Evolutionary conservation across 2,329 filamentous ascomycete species (phyloP), one percentile per base, ranked within the genome.

Genomic region (Penicillium psychrosexuale): DNA sequence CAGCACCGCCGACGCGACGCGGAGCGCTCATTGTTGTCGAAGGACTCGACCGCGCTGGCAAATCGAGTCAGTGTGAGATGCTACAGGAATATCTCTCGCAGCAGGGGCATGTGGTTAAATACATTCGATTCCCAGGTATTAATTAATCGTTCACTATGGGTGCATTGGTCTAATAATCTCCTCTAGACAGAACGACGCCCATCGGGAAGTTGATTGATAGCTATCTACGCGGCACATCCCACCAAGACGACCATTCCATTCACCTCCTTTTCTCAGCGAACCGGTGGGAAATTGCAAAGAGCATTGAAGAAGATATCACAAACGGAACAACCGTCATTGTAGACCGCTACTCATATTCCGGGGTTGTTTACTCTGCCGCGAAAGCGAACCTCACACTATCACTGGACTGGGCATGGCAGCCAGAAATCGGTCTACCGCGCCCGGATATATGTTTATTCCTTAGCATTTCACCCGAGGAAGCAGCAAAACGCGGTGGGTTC

Each of bases 331-430:
- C 85, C 0, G 81, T 99, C 31, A 79, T 99, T 37, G 86, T 93
- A 62, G 94, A 99, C 73, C 86, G 94, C 45, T 99, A 97, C 77
- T 96, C 95, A 71, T 93, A 96, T 78, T 94, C 89, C 19, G 94
- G 94, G 51, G 89, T 92, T 54, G 91, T 97, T 47, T 99, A 97
- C 77, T 91, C 87, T 24, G 90, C 91, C 0, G 93, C 94, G 3
- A 97, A 97, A 70, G 80, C 84, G 42, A 90, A 90, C 63, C 83
- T 86, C 0, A 72, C 78, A 2, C 80, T 97, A 12, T 77, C 82
- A 0, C 78, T 97, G 0, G 75, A 82, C 0, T 99, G 94, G 92
- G 91, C 91, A 8, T 86, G 90, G 63, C 82, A 85, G 15, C 90
- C 92, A 1, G 94, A 97, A 66, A 82, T 90, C 13, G 93, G 93